Evolutionary conservation across 129 eudicot genomes (phyloP).

Genomic region (Kitagawia praeruptora): DNA sequence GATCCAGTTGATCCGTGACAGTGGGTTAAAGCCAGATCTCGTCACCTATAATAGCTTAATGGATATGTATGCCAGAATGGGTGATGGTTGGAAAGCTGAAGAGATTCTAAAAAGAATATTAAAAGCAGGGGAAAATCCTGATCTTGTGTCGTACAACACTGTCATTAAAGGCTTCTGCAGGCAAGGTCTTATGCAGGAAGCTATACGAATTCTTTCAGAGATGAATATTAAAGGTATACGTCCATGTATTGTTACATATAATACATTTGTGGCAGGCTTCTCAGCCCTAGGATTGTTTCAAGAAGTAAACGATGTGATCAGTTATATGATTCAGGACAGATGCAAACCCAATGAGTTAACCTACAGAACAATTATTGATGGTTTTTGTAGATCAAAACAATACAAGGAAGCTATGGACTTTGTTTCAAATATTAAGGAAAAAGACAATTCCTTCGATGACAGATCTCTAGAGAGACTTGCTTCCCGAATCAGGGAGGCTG

Average conservation of each 20-base stretch:
- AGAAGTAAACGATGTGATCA: conserved; percentile 71
- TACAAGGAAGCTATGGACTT: conserved; percentile 75
- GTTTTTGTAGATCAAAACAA: conserved; percentile 76
- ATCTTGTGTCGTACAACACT: conserved; percentile 88
- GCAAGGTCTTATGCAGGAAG: conserved; percentile 91
- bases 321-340: conserved; percentile 79
- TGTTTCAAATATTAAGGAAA: conserved; percentile 54
- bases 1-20: conserved; percentile 45
- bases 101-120: conserved; percentile 56
- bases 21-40: conserved; percentile 79
- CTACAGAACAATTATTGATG: conserved; percentile 74
- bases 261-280: conserved; percentile 86
- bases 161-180: conserved; percentile 94
- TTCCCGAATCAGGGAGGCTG: conserved; percentile 39
- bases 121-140: conserved; percentile 58
- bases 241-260: conserved; percentile 85
- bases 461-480: conserved; percentile 50
- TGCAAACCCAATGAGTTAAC: conserved; percentile 85
- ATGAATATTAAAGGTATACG: conserved; percentile 76
- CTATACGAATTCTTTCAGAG: conserved; percentile 67
- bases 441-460: conserved; percentile 46
- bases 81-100: conserved; percentile 94
- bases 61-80: conserved; percentile 89
- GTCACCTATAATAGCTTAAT: conserved; percentile 83
- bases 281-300: conserved; percentile 59